Base-by-base conservation (phyloP, 192 early-diverging fungal species). In the Mortierella antarctica region DNA sequence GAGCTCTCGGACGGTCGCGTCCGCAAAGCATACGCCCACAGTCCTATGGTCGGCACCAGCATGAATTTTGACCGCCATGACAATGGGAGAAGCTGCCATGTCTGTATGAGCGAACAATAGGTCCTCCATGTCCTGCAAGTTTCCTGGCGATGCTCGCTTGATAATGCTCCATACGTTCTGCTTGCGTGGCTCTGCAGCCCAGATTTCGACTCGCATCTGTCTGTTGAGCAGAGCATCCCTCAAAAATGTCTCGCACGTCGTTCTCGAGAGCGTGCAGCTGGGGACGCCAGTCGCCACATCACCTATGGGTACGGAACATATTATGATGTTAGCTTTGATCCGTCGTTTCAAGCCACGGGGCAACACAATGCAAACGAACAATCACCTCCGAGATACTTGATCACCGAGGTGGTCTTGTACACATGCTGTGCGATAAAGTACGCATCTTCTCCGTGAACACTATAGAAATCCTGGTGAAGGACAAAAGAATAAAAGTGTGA, bases 121-220 rank as follows among this genome's bases (percentile, higher is more conserved):
- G 71, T 98, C 96, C 71, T 99, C 97, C 20, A 99, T 87, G 47
- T 93, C 90, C 74, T 94, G 91, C 57, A 98, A 74, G 65, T 99
- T 98, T 50, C 98, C 98, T 14, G 98, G 98, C 1, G 97, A 98
- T n/a, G 96, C 98, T 21, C 64, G 45, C 20, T 84, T 82, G 55
- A 78, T 52, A 20, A 84, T 67, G 73, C 80, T 73, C 93, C 93
- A 94, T 9, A 57, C 65, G 52, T 63, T 65, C 59, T 82, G 83
- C 59, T 82, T 85, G 18, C 73, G 68, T 11, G 78, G 65, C 57
- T 86, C 83, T 0, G 74, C 82, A 47, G 82, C 84, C 95, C 95
- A 96, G 20, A 99, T 95, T 73, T 98, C 96, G 6, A 99, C 85
- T 14, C 91, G 82, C 71, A 92, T 87, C 65, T 94, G 91, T 71